Base-by-base conservation (phyloP, 2,329 filamentous ascomycete genomes). In the Rugonectria rugulosa region DNA sequence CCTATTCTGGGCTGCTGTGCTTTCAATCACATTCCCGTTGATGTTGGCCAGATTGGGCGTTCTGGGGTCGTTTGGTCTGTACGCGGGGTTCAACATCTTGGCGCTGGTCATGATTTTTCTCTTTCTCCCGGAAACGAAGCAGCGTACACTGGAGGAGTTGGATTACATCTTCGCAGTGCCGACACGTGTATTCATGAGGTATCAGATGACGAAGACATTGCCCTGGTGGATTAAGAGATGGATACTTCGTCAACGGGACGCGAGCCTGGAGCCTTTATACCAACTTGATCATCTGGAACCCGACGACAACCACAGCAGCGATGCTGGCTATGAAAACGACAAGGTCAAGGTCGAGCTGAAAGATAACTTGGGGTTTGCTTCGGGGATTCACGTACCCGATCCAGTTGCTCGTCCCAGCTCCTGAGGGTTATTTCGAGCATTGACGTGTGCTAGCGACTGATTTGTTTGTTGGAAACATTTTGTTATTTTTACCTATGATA, bases 121-220 rank as follows among this genome's bases (percentile, higher is more conserved):
- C 20, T 80, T 76, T 65, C 73, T 86, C 3, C 82, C 82, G 1
- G 84, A 87, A 68, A 87, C 84, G 11, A 87, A 87, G 70, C 82
- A 81, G 64, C 73, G 77, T 19, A 80, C 77, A 3, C 71, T 82
- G 11, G 79, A 81, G 60, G 79, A 81, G 69, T 72, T 89, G 29
- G 86, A 89, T 62, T 82, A 82, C 54, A 79, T 85, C 46, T 85
- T 84, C 65, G 83, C 81, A 5, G 84, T 88, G 4, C 84, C 84
- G 2, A 86, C 82, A 6, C 72, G 79, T 19, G 79, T 76, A 45
- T 85, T 85, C 63, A 79, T 82, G 68, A 74, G 71, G 52, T 88
- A 88, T 60, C 84, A 88, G 66, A 59, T 81, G 10, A 79, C 73
- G 58, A 79, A 82, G 59, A 79, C 77, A 1, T 68, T 87, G 20